These are phyloP conservation scores for Aspergillus puulaauensis DNA, from an alignment of 2,329 filamentous ascomycete genomes.

Conservation along the genomic window DNA sequence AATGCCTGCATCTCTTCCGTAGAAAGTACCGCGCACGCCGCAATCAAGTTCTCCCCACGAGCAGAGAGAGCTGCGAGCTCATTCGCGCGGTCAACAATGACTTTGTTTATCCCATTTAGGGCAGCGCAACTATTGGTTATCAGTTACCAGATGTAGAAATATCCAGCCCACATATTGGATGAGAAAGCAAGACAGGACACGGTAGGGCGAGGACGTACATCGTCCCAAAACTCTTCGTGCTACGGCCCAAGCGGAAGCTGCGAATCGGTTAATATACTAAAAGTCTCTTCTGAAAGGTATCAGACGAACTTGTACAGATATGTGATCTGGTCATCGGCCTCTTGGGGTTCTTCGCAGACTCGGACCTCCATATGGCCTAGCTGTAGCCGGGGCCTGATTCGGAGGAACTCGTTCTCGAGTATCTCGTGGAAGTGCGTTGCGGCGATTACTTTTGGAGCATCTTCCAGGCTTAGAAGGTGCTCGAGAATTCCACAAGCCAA, in stretches of 20 bases:
- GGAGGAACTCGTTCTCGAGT: slow-evolving; percentile 54
- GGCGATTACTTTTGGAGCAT: slow-evolving; percentile 59
- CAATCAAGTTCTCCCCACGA: slow-evolving; percentile 72
- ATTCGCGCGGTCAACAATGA: slow-evolving; percentile 73
- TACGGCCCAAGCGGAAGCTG: slow-evolving; percentile 62
- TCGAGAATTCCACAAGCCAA: slow-evolving; percentile 62
- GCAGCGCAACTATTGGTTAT: slow-evolving; percentile 64
- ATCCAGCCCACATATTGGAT: neutral
- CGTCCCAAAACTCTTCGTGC: slow-evolving; percentile 79
- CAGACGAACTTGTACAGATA: slow-evolving; percentile 65
- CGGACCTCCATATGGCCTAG: slow-evolving; percentile 61
- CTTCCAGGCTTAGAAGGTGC: slow-evolving; percentile 51
- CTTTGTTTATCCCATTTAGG: slow-evolving; percentile 75
- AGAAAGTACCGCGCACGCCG: slow-evolving; percentile 68
- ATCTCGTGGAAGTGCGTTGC: slow-evolving; percentile 65
- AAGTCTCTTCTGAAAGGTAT: neutral
- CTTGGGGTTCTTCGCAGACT: slow-evolving; percentile 42
- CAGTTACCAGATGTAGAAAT: neutral
- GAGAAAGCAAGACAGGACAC: neutral
- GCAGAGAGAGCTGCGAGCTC: slow-evolving; percentile 67
- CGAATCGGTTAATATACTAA: neutral
- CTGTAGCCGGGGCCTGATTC: slow-evolving; percentile 44
- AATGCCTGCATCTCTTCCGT: slow-evolving; percentile 64
- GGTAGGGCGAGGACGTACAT: slow-evolving; percentile 40
- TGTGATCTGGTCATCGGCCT: slow-evolving; percentile 54